phyloP scores from a whole-genome alignment of 805 yeast species.

The Kluyveromyces wickerhamii region DNA sequence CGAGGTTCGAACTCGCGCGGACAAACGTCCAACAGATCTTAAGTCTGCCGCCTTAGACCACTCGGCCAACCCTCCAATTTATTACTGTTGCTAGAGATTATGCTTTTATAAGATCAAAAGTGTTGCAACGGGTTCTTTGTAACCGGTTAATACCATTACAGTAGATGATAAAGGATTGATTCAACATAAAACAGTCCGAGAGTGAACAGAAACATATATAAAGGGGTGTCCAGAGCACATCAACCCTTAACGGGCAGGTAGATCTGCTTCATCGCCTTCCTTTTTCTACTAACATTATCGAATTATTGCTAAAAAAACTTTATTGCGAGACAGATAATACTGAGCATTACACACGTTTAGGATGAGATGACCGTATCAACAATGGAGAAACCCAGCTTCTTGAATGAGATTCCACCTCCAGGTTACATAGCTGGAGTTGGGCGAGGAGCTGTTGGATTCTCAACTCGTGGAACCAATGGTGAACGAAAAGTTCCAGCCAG shows the following conservation, averaged over 20 bases:
- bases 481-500: conserved; percentile 8
- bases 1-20: conserved; percentile 38
- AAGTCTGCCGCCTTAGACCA: conserved; percentile 36
- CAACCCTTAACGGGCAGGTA: too few species aligned
- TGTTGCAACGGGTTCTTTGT: too few species aligned
- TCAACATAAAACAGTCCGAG: too few species aligned
- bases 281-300: not conserved
- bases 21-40: conserved; percentile 35
- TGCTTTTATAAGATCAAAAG: too few species aligned
- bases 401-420: conserved; percentile 80
- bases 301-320: not conserved
- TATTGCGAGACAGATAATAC: not conserved
- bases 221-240: too few species aligned
- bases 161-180: too few species aligned
- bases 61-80: conserved; percentile 36
- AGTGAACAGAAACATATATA: too few species aligned
- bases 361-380: too few species aligned
- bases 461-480: conserved; percentile 62
- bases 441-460: conserved; percentile 91
- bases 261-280: not conserved
- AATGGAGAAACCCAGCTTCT: conserved; percentile 52
- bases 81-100: too few species aligned
- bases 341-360: not conserved
- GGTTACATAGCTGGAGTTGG: conserved; percentile 92
- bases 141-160: too few species aligned